Evolutionary conservation across 164 flowering plant species (phyloP).

Genomic region (Protea cynaroides): DNA sequence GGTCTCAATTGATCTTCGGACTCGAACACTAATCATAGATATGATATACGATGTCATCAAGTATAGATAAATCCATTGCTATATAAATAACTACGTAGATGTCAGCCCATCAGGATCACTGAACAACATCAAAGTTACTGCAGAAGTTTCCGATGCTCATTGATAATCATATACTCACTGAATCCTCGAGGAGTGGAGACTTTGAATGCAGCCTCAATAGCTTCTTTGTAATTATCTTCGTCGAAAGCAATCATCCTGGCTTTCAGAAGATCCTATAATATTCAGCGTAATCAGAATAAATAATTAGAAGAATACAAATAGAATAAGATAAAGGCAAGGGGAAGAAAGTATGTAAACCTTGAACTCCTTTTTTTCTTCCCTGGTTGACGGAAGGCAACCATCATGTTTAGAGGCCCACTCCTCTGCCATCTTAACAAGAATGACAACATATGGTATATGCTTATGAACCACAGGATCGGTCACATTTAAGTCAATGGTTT

Average conservation of each 20-base stretch:
- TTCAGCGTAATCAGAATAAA: slow-evolving; percentile 8
- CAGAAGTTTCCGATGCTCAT: neutral
- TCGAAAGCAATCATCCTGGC: slow-evolving; percentile 61
- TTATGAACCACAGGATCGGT: slow-evolving; percentile 90
- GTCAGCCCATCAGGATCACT: no score
- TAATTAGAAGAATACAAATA: neutral
- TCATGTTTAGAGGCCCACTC: slow-evolving; percentile 74
- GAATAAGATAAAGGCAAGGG: slow-evolving; percentile 1
- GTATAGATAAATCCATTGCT: no score
- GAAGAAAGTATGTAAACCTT: slow-evolving; percentile 48
- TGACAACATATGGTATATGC: slow-evolving; percentile 89
- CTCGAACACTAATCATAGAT: no score
- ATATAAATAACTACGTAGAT: no score
- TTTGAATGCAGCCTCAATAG: slow-evolving; percentile 87
- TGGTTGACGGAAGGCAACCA: slow-evolving; percentile 75
- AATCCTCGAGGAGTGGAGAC: slow-evolving; percentile 80
- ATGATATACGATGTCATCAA: no score
- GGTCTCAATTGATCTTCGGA: no score
- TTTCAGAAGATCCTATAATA: slow-evolving; percentile 66
- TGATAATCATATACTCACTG: slow-evolving; percentile 43
- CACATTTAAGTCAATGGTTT: slow-evolving; percentile 60
- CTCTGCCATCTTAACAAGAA: slow-evolving; percentile 87
- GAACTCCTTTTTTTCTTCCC: slow-evolving; percentile 86
- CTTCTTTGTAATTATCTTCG: slow-evolving; percentile 98
- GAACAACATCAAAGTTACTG: neutral